Percentiles rank a stretch among this genome's conserved stretches.
These are phyloP conservation scores for Colletotrichum spaethianum DNA, from an alignment of 2,329 filamentous ascomycete species.

Conservation along the genomic window DNA sequence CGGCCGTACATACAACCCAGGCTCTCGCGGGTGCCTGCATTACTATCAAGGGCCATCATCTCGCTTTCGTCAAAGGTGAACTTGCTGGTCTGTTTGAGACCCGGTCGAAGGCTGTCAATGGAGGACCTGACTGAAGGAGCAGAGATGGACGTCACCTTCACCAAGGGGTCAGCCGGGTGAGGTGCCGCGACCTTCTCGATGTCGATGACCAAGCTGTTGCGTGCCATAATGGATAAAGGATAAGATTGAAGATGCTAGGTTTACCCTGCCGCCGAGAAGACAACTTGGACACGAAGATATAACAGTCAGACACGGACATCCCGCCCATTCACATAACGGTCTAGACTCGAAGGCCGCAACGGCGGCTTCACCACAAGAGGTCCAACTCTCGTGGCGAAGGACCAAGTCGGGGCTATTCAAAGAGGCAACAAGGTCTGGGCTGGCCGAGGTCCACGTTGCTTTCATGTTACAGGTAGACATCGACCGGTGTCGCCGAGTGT, in stretches of 20 bases:
- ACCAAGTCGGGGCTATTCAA: background rate
- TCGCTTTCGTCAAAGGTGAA: slow-evolving; percentile 22
- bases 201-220: background rate
- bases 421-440: background rate
- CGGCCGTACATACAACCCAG: slow-evolving; percentile 28
- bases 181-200: background rate
- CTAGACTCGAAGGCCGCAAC: background rate
- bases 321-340: background rate
- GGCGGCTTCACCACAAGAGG: background rate
- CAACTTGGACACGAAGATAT: background rate
- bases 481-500: background rate
- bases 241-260: background rate
- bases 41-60: slow-evolving; percentile 4
- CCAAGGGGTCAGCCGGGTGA: background rate
- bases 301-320: background rate
- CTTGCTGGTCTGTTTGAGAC: slow-evolving; percentile 15
- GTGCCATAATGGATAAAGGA: background rate
- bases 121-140: slow-evolving; percentile 40
- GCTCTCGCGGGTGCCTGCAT: slow-evolving; percentile 3
- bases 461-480: background rate
- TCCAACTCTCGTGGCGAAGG: background rate
- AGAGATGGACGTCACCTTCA: slow-evolving; percentile 5
- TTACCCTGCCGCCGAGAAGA: background rate
- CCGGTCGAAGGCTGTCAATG: slow-evolving; percentile 12
- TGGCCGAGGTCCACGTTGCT: background rate